Evolutionary conservation across 495 filamentous ascomycete species (phyloP), one percentile per base, ranked within the genome.

Genomic region (Penicillium cinerascens): DNA sequence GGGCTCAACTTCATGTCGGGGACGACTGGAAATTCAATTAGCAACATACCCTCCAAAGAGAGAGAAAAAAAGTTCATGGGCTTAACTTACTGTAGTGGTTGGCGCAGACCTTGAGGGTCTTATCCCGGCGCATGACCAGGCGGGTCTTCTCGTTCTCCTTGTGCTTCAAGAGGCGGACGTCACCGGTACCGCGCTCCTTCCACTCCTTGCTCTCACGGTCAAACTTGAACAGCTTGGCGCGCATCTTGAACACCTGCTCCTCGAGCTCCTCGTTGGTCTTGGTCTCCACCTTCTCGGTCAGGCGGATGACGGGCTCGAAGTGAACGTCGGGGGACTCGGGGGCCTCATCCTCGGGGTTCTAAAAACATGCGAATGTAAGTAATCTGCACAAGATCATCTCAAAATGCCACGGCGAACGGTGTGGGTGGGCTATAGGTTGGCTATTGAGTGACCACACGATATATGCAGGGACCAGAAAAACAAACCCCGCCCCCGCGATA

Each of bases 91-190:
- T 87, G 74, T 99, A 99, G 80, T 99, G 95, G 78, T 99, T 99
- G 66, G 95, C 95, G 86, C 95, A 99, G 74, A 97, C 93, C 80
- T 99, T 99, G 76, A 96, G 83, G 58, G 95, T 97, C 87, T 97
- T 96, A 77, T 99, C 95, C 67, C 95, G 81, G 72, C 95, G 86
- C 95, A 99, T 99, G 61, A 99, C 93, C 56, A 99, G 79, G 53
- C 95, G 83, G 48, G 91, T 96, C 87, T 97, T 99, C 69, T 86
- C 85, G 71, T 95, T 97, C 77, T 97, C 93, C 81, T 87, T 88
- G 78, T 99, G 95, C 83, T 97, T 99, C 65, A 99, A 78, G 65
- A 99, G 77, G 65, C 91, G 83, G 53, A 99, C 91, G 64, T 97
- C 92, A 60, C 95, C 95, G 49, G 93, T 97, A 46, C 95, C 95